These are phyloP conservation scores for Leptodermis oblonga DNA, from an alignment of 257 asterid species.

Conservation along the genomic window DNA sequence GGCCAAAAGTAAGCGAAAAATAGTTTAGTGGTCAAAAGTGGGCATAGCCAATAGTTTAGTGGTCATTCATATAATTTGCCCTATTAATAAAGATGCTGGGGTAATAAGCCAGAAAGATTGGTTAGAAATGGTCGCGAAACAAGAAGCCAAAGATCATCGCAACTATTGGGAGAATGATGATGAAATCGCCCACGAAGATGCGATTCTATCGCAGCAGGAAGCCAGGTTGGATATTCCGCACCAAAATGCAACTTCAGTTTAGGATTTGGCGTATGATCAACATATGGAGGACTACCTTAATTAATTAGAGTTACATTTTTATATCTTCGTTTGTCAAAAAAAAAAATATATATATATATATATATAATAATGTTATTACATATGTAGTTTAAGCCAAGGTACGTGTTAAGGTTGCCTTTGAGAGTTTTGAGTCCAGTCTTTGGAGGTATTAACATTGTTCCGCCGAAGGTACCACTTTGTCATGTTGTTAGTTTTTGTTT, in stretches of 20 bases:
- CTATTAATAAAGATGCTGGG: background rate
- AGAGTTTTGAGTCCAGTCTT: too few species aligned
- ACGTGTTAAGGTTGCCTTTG: too few species aligned
- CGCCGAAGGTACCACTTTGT: too few species aligned
- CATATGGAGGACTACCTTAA: background rate
- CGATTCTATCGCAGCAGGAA: constrained; percentile 18
- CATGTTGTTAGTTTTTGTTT: too few species aligned
- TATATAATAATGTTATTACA: too few species aligned
- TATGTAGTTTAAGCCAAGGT: too few species aligned
- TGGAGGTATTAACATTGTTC: too few species aligned
- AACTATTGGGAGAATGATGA: background rate
- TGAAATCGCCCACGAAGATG: background rate
- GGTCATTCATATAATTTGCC: too few species aligned
- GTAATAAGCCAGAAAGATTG: constrained; percentile 19
- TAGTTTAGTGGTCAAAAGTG: background rate
- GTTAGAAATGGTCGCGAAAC: constrained; percentile 12
- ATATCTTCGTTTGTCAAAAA: too few species aligned
- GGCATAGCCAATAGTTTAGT: background rate
- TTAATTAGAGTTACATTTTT: background rate
- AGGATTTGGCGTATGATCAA: constrained; percentile 44
- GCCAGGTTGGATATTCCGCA: constrained; percentile 13
- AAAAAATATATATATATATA: too few species aligned
- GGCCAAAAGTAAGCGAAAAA: too few species aligned
- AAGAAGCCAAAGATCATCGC: background rate
- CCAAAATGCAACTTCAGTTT: constrained; percentile 36